Evolutionary conservation across 2,329 filamentous ascomycete species (phyloP), one percentile per base, ranked within the genome.

Genomic region (Arthroderma sp.): DNA sequence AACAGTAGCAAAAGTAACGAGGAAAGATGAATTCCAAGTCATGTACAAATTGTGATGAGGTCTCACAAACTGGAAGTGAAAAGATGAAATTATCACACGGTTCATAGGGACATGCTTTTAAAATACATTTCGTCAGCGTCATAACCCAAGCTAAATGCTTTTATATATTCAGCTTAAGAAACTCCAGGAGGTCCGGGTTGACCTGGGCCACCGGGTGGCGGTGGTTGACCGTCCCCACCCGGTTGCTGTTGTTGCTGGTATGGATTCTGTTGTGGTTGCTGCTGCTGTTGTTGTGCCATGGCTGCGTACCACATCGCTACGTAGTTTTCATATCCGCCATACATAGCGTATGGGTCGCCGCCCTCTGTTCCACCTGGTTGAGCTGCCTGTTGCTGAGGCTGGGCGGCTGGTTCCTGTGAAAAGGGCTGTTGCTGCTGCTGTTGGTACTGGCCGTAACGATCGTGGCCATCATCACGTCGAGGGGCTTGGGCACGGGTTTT

Each of bases 281-380:
- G 57, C 54, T 68, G 65, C 53, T 73, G 68, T 57, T 75, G 72
- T 55, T 73, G 68, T 42, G 72, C 71, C 57, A 76, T 60, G 40
- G 82, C 83, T 57, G 84, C 80, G 66, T 86, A 88, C 84, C 84
- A 91, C 54, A 88, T 71, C 36, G 81, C 77, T 47, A 86, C 65
- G 60, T 89, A 91, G 54, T 81, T 81, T 55, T 87, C 75, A 62
- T 89, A 89, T 49, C 85, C 85, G 52, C 85, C 85, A 64, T 88
- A 91, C 46, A 80, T 73, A 46, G 85, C 85, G 63, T 91, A 91
- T 1, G 81, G 80, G 56, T 85, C 83, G 45, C 70, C 69, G 40
- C 61, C 66, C 29, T 69, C 71, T 50, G 73, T 70, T 49, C 66
- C 44, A 31, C 30, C 41, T 44, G 61, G 61, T 68, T 47, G 70